Evolutionary conservation across 768 basidiomycete genomes (phyloP), one percentile per base, ranked within the genome.

Genomic region (Candolleomyces aberdarensis): DNA sequence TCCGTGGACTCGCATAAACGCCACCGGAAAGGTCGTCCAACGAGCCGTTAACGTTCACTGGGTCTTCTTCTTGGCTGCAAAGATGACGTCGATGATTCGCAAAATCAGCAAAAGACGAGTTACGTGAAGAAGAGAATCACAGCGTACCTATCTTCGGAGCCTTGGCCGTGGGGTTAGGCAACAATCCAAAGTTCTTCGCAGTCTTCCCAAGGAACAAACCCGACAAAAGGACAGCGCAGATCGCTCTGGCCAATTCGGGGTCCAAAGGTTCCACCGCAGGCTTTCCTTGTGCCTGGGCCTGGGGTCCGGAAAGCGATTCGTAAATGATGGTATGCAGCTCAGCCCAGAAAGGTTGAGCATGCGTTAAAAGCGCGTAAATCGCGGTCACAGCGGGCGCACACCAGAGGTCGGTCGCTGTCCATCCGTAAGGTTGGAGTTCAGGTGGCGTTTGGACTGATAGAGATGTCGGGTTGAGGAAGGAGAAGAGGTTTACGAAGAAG

Each of bases 391-490:
- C 74, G 7, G 92, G 87, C 9, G 94, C 92, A 72, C 85, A 85
- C 94, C 94, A 96, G 32, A 94, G 71, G 69, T 96, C 95, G 0
- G 85, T 82, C 22, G 86, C 85, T 47, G 86, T 89, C 94, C 94
- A 96, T 13, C 95, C 95, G 60, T 88, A 89, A 0, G 91, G 82
- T 57, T 80, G 79, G 8, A 97, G 80, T 70, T 96, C 94, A 0
- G 87, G 80, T 1, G 95, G 94, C 0, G 92, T 94, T 39, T 85
- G 78, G 20, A 95, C 71, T 5, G 82, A 68, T 61, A 92, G 78
- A 0, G 88, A 77, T 5, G 86, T 85, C 0, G 93, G 91, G 62
- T 87, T 83, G 44, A 70, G 62, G 59, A 69, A 62, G 31, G 87
- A 88, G 75, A 89, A 83, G 51, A 89, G 76, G 75, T 88, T 90